A percentile compares a stretch with the other conserved stretches of the same genome.
phyloP scores from a whole-genome alignment of 805 yeast genomes.

The Myxozyma neotropica region DNA sequence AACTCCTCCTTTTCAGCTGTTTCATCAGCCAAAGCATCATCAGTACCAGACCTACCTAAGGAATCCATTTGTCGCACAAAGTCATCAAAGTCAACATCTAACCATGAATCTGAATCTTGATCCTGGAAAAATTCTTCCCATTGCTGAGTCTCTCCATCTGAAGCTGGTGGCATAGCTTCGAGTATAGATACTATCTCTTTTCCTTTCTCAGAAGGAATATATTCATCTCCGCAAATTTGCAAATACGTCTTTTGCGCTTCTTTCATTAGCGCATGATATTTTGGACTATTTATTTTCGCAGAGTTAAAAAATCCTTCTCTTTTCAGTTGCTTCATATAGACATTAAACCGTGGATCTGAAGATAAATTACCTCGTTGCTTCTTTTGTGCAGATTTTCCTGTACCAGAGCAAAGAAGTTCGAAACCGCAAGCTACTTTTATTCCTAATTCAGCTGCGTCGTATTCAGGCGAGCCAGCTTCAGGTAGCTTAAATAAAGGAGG shows the following conservation, averaged over 20 bases:
- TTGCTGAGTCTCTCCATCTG: constrained; percentile 25
- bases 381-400: constrained; percentile 13
- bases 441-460: constrained; percentile 33
- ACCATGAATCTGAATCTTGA: constrained; percentile 36
- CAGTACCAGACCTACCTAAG: neutral
- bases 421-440: constrained; percentile 37
- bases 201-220: constrained; percentile 13
- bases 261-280: constrained; percentile 12
- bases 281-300: constrained; percentile 23
- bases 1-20: constrained; percentile 1
- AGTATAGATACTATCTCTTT: constrained; percentile 6
- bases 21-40: neutral
- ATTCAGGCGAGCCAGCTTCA: neutral
- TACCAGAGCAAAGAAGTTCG: constrained; percentile 34
- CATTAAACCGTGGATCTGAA: constrained; percentile 22
- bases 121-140: constrained; percentile 33
- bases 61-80: constrained; percentile 27
- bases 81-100: constrained; percentile 32
- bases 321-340: constrained; percentile 12
- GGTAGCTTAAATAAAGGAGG: constrained; percentile 27
- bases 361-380: constrained; percentile 10
- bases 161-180: neutral
- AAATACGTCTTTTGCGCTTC: constrained; percentile 29
- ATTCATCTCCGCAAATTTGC: constrained; percentile 14
- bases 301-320: constrained; percentile 32